Conservation (phyloP, 2,329 filamentous ascomycete genomes). For the Aspergillus sergii region DNA sequence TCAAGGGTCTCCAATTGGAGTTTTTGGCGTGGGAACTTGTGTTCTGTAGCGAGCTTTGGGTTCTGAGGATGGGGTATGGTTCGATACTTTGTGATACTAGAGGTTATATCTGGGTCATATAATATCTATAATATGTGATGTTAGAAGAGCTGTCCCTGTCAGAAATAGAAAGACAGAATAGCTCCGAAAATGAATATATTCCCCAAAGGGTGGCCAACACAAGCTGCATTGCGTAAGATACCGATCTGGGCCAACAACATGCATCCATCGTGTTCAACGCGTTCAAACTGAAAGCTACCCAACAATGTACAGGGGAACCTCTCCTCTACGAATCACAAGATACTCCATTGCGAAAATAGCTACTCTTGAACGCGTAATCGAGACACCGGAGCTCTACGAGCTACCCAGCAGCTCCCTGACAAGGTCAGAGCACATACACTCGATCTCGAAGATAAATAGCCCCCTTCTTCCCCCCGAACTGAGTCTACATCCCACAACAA, state of each 20-base stretch:
- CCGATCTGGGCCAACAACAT: neutral
- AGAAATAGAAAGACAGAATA: too few species aligned
- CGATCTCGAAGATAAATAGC: too few species aligned
- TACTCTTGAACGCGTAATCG: neutral
- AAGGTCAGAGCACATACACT: neutral
- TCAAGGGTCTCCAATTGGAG: too few species aligned
- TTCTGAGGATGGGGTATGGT: too few species aligned
- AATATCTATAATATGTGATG: neutral
- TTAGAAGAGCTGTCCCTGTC: too few species aligned
- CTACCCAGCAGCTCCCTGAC: neutral
- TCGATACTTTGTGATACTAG: too few species aligned
- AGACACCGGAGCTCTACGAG: neutral
- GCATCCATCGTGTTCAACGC: neutral
- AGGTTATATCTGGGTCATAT: too few species aligned
- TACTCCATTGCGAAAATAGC: neutral
- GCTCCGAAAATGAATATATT: too few species aligned
- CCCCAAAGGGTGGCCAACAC: neutral
- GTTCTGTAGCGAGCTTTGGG: too few species aligned
- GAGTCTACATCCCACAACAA: too few species aligned
- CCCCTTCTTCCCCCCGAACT: too few species aligned
- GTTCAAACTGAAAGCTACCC: too few species aligned
- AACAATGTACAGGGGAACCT: neutral
- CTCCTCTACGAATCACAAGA: neutral
- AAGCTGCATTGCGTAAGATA: neutral
- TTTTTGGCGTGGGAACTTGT: fast-evolving